Evolutionary conservation across 768 basidiomycete species (phyloP), one percentile per base, ranked within the genome.

Genomic region (Boletales sp.): DNA sequence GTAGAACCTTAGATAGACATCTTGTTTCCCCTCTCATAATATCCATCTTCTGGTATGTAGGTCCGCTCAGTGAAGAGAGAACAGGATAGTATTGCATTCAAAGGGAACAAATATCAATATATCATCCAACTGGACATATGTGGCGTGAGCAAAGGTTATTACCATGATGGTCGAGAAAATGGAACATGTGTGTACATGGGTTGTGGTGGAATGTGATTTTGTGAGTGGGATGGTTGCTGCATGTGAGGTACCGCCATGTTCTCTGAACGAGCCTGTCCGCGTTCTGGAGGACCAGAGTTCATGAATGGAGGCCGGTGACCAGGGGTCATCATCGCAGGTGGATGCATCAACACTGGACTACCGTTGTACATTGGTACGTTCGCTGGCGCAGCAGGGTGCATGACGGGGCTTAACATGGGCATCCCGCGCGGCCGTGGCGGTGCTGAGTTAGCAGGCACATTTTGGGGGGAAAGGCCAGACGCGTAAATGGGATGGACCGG

Each of bases 401-500:
- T 75, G n/a, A 78, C 79, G n/a, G 88, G 88, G 62, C 86, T 89
- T 69, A 89, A 79, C 65, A 86, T 69, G 13, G 79, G 67, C 69
- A 86, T 70, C 45, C 71, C 75, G 21, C 80, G 81, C 18, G 76
- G 76, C 44, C 82, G 70, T 30, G 58, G 63, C 32, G 65, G 71
- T 7, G 60, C 61, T 30, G 61, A 55, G 12, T 71, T 69, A 46
- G 65, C 57, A 9, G 61, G 58, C 33, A 71, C 60, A 21, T 63
- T 71, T 51, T 79, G 79, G 28, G 63, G 64, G 15, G 65, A 56
- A 33, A 74, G 73, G n/a, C 73, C 44, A 21, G 62, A 69, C 28
- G 70, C 66, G 58, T 83, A 85, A 64, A 81, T 73, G 0, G 76
- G 64, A 14, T 76, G 71, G 18, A 72, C 66, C 14, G 64, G 62